These are phyloP conservation scores for Rhizomucor pusillus DNA, from an alignment of 371 early-diverging fungal genomes.

Conservation along the genomic window DNA sequence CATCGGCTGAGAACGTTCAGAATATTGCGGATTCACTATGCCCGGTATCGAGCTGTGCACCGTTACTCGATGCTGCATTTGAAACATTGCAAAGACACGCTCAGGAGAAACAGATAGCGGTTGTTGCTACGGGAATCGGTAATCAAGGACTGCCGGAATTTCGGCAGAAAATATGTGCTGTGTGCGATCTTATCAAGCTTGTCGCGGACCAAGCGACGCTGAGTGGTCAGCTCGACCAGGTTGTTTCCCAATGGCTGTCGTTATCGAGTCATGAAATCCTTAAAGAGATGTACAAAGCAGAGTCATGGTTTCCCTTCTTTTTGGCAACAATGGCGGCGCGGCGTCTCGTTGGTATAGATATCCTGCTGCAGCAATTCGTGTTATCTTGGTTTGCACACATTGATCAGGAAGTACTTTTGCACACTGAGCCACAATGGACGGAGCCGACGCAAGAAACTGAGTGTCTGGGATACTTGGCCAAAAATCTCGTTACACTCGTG, in stretches of 20 bases:
- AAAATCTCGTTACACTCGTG: slow-evolving; percentile 45
- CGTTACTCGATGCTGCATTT: slow-evolving; percentile 37
- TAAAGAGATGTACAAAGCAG: slow-evolving; percentile 28
- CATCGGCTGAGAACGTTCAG: slow-evolving; percentile 24
- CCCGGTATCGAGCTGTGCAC: slow-evolving; percentile 33
- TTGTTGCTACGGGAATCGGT: background rate
- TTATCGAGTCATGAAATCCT: slow-evolving; percentile 14
- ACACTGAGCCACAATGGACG: slow-evolving; percentile 21
- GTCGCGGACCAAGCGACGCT: slow-evolving; percentile 25
- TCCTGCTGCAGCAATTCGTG: slow-evolving; percentile 38
- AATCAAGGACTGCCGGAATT: slow-evolving; percentile 21
- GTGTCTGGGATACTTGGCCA: slow-evolving; percentile 37
- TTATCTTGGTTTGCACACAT: slow-evolving; percentile 43
- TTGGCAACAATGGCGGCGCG: slow-evolving; percentile 45
- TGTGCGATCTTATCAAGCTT: slow-evolving; percentile 31
- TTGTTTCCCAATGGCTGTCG: slow-evolving; percentile 32
- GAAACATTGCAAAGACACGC: slow-evolving; percentile 34
- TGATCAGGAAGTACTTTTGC: slow-evolving; percentile 27
- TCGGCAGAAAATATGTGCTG: slow-evolving; percentile 21
- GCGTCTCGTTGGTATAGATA: slow-evolving; percentile 39
- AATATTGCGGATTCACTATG: slow-evolving; percentile 35
- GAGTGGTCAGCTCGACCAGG: slow-evolving; percentile 42
- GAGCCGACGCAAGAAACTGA: slow-evolving; percentile 26
- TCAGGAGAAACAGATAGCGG: slow-evolving; percentile 24
- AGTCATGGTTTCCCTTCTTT: slow-evolving; percentile 52